phyloP scores from a whole-genome alignment of 1,139 yeast species.

The Suhomyces maxii region DNA sequence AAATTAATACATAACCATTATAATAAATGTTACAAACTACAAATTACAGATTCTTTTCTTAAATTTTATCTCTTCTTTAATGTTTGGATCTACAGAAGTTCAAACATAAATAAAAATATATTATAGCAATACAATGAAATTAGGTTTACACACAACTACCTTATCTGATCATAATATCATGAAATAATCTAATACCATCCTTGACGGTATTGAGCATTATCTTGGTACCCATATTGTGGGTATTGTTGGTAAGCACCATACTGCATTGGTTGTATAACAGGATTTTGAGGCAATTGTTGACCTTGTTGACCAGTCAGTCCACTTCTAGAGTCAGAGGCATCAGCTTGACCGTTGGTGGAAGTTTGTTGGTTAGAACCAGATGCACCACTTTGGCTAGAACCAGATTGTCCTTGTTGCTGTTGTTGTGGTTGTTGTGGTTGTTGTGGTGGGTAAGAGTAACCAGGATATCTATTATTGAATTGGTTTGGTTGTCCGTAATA shows the following conservation, averaged over 20 bases:
- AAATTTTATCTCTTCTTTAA: too few species aligned
- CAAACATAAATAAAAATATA: background rate
- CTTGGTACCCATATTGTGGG: slow-evolving; percentile 54
- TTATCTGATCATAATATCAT: background rate
- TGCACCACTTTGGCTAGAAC: slow-evolving; percentile 14
- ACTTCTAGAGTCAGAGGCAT: slow-evolving; percentile 13
- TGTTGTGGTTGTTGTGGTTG: slow-evolving; percentile 25
- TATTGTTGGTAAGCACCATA: slow-evolving; percentile 51
- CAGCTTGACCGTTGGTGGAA: slow-evolving; percentile 8
- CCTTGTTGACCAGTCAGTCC: slow-evolving; percentile 24
- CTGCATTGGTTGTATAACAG: slow-evolving; percentile 40
- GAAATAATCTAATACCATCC: slow-evolving; percentile 18
- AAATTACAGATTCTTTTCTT: too few species aligned
- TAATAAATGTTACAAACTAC: too few species aligned
- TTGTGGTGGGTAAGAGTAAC: slow-evolving; percentile 38
- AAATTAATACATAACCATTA: too few species aligned
- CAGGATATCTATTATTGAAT: slow-evolving; percentile 39
- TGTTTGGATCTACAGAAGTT: background rate
- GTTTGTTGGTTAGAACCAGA: slow-evolving; percentile 9
- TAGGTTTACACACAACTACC: background rate
- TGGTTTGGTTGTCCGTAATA: slow-evolving; percentile 43
- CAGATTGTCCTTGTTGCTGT: slow-evolving; percentile 15
- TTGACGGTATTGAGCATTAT: slow-evolving; percentile 38
- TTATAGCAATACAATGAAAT: background rate
- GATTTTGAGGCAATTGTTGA: slow-evolving; percentile 25